Conservation (phyloP, 2,329 filamentous ascomycete genomes). For the Botrytis pseudocinerea region DNA sequence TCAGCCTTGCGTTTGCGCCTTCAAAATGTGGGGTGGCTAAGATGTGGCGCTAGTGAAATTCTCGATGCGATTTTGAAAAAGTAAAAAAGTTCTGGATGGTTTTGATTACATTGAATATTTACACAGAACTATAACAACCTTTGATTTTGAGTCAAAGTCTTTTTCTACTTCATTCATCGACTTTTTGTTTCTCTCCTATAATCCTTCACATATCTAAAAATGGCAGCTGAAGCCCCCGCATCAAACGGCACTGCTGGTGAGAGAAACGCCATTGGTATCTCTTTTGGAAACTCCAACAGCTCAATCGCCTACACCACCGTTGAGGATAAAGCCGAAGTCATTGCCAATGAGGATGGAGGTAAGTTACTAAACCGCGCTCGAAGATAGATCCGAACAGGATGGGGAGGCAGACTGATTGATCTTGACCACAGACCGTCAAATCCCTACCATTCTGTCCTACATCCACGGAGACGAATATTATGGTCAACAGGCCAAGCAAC, state of each 20-base stretch:
- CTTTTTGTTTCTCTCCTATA: not conserved
- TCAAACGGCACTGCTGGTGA: slow-evolving; percentile 43
- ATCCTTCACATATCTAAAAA: slow-evolving; percentile 28
- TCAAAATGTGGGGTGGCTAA: slow-evolving; percentile 14
- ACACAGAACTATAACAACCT: slow-evolving; percentile 19
- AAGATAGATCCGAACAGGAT: not conserved
- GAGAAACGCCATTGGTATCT: slow-evolving; percentile 83
- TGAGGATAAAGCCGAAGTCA: slow-evolving; percentile 94
- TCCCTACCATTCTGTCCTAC: slow-evolving; percentile 91
- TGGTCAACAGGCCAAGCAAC: slow-evolving; percentile 89
- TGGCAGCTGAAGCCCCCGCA: slow-evolving; percentile 37
- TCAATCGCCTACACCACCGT: slow-evolving; percentile 92
- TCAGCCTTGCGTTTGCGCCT: slow-evolving; percentile 38
- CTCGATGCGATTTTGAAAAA: slow-evolving; percentile 27
- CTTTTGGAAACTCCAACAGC: slow-evolving; percentile 98
- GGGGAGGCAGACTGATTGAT: slow-evolving; percentile 29
- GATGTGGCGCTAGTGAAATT: slow-evolving; percentile 38
- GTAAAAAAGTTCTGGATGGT: slow-evolving; percentile 31
- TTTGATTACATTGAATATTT: not conserved
- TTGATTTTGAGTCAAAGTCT: slow-evolving; percentile 17
- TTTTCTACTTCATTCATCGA: not conserved
- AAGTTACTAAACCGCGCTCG: slow-evolving; percentile 41
- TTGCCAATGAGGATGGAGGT: slow-evolving; percentile 98
- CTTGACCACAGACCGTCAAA: slow-evolving; percentile 75
- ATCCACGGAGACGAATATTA: slow-evolving; percentile 96